Evolutionary conservation across 2,329 filamentous ascomycete species (phyloP).

Genomic region (Scolecobasidium constrictum): DNA sequence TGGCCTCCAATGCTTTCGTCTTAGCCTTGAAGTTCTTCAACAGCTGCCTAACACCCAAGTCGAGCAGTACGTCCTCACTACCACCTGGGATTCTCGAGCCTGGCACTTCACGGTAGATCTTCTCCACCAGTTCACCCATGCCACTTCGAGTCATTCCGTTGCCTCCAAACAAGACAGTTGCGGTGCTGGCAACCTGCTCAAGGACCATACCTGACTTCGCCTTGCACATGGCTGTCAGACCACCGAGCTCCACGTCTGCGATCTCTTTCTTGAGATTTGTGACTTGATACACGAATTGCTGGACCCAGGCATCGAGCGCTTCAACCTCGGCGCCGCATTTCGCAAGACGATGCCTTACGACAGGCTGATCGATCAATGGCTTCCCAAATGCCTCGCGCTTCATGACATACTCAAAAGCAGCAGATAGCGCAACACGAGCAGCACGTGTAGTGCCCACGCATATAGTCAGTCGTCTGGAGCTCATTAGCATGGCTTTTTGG

Average conservation of each 20-base stretch:
- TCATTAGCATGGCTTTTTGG: slow-evolving; percentile 39
- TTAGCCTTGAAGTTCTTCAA: slow-evolving; percentile 57
- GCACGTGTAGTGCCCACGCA: slow-evolving; percentile 53
- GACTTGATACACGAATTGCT: slow-evolving; percentile 60
- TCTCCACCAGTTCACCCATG: slow-evolving; percentile 60
- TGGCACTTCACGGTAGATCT: slow-evolving; percentile 52
- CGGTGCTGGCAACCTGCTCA: slow-evolving; percentile 59
- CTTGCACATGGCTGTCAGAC: slow-evolving; percentile 61
- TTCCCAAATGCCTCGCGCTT: slow-evolving; percentile 60
- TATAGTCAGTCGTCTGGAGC: slow-evolving; percentile 68
- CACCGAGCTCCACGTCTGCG: slow-evolving; percentile 56
- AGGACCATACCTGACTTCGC: slow-evolving; percentile 62
- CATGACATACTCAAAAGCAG: slow-evolving; percentile 52
- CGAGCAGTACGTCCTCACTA: slow-evolving; percentile 62
- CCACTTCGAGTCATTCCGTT: slow-evolving; percentile 61
- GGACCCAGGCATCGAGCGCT: slow-evolving; percentile 60
- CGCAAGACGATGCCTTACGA: slow-evolving; percentile 60
- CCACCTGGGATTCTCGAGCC: slow-evolving; percentile 47
- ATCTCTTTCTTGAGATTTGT: slow-evolving; percentile 46
- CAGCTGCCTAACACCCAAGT: slow-evolving; percentile 57
- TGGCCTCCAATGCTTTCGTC: slow-evolving; percentile 40
- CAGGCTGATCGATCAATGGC: slow-evolving; percentile 61
- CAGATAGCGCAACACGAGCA: slow-evolving; percentile 47
- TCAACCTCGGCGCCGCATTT: slow-evolving; percentile 60
- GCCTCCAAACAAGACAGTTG: slow-evolving; percentile 62